Evolutionary conservation across 2,329 filamentous ascomycete species (phyloP), one percentile per base, ranked within the genome.

Genomic region (Nemania serpens): DNA sequence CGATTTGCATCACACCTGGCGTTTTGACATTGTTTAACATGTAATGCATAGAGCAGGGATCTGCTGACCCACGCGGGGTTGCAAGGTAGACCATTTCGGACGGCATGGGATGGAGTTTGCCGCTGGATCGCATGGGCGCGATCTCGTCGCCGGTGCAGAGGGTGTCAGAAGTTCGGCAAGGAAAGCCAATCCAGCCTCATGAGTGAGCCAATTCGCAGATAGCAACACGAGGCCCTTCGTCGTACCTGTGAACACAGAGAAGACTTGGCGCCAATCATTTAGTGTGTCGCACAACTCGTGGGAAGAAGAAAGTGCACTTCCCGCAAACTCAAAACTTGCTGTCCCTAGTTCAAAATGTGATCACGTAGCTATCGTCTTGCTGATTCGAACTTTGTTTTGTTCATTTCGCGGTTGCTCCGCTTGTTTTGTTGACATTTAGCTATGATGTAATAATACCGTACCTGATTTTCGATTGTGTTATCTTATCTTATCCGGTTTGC

Each of bases 1-100:
- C 45, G 36, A 60, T 39, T 59, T 52, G 69, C 68, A 69, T 70
- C 43, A 63, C 59, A 65, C 46, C 58, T 42, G 63, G 64, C 67
- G 68, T 68, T 70, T 65, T 17, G 45, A 57, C 41, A 37, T 45
- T 22, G 22, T 48, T 34, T 29, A 4, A 13, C 45, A 48, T 17
- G 55, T 61, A 63, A 62, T 52, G 58, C 63, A 59, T 66, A 52
- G 50, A 62, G 55, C 25, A 62, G 51, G 59, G 37, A 47, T 54
- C n/a, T 53, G 22, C 29, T 3, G 42, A 52, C 37, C 57, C 53
- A 18, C 25, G 49, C 45, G 22, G 22, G 59, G 48, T 34, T 63
- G 59, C 47, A 22, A 41, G 49, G 48, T 62, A 54, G 42, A 47
- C 10, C 15, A 52, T 55, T 53, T 20, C 29, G 42, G 43, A 41